Percentiles rank a stretch among this genome's conserved stretches.
Conservation (phyloP, 495 filamentous ascomycete genomes). For the Talaromyces liani region DNA sequence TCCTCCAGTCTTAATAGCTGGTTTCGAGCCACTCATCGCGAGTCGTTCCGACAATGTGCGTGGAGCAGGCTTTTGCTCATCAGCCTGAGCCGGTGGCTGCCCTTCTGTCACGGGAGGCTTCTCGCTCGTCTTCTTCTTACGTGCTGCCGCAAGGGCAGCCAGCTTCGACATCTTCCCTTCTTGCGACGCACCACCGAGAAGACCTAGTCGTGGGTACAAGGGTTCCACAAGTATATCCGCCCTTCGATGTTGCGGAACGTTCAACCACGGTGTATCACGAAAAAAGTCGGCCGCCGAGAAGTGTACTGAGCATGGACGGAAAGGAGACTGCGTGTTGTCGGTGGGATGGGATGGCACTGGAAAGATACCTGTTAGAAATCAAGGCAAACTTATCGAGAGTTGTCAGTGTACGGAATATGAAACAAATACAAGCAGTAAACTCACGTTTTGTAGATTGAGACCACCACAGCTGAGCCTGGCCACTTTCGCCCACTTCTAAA, state of each 20-base stretch:
- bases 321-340: slow-evolving; percentile 2
- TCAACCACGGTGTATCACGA: slow-evolving; percentile 78
- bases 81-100: not conserved
- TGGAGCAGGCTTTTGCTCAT: slow-evolving; percentile 15
- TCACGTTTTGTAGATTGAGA: not conserved
- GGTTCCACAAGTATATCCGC: slow-evolving; percentile 60
- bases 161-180: slow-evolving; percentile 76
- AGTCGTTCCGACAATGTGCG: slow-evolving; percentile 32
- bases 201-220: slow-evolving; percentile 47
- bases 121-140: slow-evolving; percentile 70
- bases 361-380: slow-evolving; percentile 36
- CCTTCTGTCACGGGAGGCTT: slow-evolving; percentile 21
- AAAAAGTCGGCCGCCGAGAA: slow-evolving; percentile 59
- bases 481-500: slow-evolving; percentile 10
- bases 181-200: slow-evolving; percentile 70
- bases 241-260: slow-evolving; percentile 61
- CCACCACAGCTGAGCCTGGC: slow-evolving; percentile 26
- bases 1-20: slow-evolving; percentile 21
- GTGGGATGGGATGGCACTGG: slow-evolving; percentile 32
- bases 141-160: slow-evolving; percentile 77
- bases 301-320: slow-evolving; percentile 18
- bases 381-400: slow-evolving; percentile 21
- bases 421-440: slow-evolving; percentile 9
- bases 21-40: slow-evolving; percentile 21
- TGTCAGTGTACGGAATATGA: slow-evolving; percentile 26